Conservation (phyloP, 768 basidiomycete species). For the Boletellus ananas region DNA sequence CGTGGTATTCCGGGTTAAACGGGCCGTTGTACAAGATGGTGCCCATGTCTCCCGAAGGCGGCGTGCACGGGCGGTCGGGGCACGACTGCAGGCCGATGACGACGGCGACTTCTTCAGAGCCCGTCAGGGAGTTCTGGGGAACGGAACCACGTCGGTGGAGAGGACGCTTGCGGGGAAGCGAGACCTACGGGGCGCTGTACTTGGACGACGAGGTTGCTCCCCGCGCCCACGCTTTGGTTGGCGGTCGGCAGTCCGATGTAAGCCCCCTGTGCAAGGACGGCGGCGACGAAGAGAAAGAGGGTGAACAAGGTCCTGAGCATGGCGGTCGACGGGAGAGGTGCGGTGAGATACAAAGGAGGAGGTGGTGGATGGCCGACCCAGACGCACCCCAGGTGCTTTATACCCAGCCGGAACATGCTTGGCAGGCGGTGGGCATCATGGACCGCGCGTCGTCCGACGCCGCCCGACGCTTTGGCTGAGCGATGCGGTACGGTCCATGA, state of each 20-base stretch:
- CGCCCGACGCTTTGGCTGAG: too few relatives aligned
- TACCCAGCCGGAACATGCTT: too few relatives aligned
- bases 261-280: constrained; percentile 40
- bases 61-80: constrained; percentile 20
- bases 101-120: constrained; percentile 43
- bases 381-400: too few relatives aligned
- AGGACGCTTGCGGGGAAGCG: too few relatives aligned
- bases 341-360: background rate
- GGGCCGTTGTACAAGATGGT: constrained; percentile 45
- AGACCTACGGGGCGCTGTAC: constrained; percentile 45
- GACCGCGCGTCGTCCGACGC: too few relatives aligned
- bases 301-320: constrained; percentile 17
- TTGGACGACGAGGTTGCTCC: constrained; percentile 40
- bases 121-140: constrained; percentile 33
- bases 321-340: background rate
- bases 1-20: constrained; percentile 36
- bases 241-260: constrained; percentile 38
- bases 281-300: constrained; percentile 28
- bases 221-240: constrained; percentile 31
- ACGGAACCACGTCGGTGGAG: background rate
- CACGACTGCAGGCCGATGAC: constrained; percentile 44
- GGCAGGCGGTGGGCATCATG: too few relatives aligned
- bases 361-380: background rate
- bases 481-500: too few relatives aligned
- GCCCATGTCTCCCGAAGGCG: constrained; percentile 36